Evolutionary conservation across 805 yeast species (phyloP).

Genomic region (Ogataea philodendri): DNA sequence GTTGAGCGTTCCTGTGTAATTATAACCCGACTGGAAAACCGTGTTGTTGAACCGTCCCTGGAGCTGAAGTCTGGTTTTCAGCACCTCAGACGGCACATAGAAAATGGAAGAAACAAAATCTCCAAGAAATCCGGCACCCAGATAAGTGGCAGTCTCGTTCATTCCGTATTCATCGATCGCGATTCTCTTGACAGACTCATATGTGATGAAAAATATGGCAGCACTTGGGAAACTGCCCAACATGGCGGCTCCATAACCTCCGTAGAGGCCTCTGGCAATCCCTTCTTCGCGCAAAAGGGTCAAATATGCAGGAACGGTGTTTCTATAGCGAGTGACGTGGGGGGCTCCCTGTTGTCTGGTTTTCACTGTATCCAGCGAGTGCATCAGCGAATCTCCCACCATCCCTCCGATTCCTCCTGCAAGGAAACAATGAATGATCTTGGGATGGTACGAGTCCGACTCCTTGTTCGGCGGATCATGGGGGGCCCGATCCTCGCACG

Average conservation of each 20-base stretch:
- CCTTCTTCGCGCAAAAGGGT: conserved; percentile 88
- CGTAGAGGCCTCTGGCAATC: conserved; percentile 74
- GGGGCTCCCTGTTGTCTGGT: conserved; percentile 97
- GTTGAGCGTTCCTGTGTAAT: conserved; percentile 70
- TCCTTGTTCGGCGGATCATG: conserved; percentile 5
- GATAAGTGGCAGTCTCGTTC: conserved; percentile 77
- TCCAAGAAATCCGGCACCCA: conserved; percentile 88
- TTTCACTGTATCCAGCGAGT: conserved; percentile 93
- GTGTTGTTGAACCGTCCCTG: conserved; percentile 88
- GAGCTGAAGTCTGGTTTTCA: conserved; percentile 88
- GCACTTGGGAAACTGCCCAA: conserved; percentile 93
- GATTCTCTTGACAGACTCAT: conserved; percentile 74
- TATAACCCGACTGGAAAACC: conserved; percentile 77
- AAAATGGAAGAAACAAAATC: conserved; percentile 85
- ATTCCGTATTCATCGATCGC: conserved; percentile 60
- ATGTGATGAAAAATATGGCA: conserved; percentile 88
- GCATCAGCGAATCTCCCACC: conserved; percentile 90
- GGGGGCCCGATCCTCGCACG: neutral
- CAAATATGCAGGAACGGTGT: conserved; percentile 71
- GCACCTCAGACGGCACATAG: conserved; percentile 93
- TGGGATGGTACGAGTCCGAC: conserved; percentile 30
- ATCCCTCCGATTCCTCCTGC: conserved; percentile 97
- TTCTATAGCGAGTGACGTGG: conserved; percentile 59
- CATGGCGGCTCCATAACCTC: conserved; percentile 91
- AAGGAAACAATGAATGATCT: conserved; percentile 59